Conservation (phyloP, 1,139 yeast genomes). For the Hemisphaericaspora lyxosophila region DNA sequence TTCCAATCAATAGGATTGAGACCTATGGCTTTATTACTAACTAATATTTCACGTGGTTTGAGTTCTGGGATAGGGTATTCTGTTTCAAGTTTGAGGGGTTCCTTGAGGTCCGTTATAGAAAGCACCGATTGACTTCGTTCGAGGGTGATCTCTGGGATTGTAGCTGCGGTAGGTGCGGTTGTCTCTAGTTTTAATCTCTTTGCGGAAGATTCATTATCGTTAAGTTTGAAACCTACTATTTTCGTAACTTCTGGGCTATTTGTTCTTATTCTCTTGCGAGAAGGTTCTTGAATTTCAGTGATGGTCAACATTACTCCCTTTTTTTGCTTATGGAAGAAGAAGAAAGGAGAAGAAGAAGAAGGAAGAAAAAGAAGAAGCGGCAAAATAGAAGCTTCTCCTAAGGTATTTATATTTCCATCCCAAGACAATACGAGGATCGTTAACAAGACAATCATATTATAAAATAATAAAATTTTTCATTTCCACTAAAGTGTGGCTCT, state of each 20-base stretch:
- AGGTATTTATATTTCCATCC: not conserved
- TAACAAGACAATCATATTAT: too few relatives aligned
- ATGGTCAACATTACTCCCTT: constrained; percentile 5
- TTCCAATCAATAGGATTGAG: constrained; percentile 54
- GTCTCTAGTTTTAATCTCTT: constrained; percentile 4
- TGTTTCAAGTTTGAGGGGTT: constrained; percentile 18
- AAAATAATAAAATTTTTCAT: too few relatives aligned
- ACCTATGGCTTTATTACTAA: constrained; percentile 42
- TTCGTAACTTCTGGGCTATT: constrained; percentile 5
- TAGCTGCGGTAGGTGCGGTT: not conserved
- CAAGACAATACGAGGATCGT: too few relatives aligned
- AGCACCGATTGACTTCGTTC: constrained; percentile 13
- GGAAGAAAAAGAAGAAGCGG: too few relatives aligned
- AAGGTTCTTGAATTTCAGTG: constrained; percentile 9
- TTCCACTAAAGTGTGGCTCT: not conserved
- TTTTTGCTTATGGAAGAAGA: too few relatives aligned
- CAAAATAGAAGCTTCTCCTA: not conserved
- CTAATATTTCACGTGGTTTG: constrained; percentile 33
- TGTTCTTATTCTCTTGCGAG: constrained; percentile 12
- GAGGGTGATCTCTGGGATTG: constrained; percentile 5
- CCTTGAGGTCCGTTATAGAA: constrained; percentile 16
- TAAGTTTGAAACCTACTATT: not conserved
- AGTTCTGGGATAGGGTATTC: constrained; percentile 20
- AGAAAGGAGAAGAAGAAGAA: not conserved
- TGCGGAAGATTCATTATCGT: not conserved